Percentiles rank a stretch among this genome's conserved stretches.
phyloP scores from a whole-genome alignment of 2,329 filamentous ascomycete species.

The Stagonosporopsis vannaccii region DNA sequence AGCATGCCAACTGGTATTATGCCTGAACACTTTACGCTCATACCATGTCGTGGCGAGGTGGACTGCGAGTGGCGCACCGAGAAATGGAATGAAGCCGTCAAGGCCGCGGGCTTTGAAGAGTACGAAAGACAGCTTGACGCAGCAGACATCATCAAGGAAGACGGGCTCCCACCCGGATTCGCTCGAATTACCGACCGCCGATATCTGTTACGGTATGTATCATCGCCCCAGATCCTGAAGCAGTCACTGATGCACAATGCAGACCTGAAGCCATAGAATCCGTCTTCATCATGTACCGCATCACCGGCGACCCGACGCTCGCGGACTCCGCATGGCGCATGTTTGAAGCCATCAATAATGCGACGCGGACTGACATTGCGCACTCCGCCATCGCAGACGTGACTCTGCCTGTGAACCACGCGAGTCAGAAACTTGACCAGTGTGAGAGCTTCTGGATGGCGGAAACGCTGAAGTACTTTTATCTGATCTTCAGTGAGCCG shows the following conservation, averaged over 20 bases:
- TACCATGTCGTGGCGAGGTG: slow-evolving; percentile 52
- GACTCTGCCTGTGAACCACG: slow-evolving; percentile 44
- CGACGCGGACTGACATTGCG: slow-evolving; percentile 70
- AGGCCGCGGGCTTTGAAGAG: slow-evolving; percentile 22
- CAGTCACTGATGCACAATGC: too few species aligned
- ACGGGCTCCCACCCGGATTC: slow-evolving; percentile 53
- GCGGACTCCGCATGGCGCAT: slow-evolving; percentile 87
- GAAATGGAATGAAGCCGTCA: slow-evolving; percentile 52
- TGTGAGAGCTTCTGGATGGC: slow-evolving; percentile 84
- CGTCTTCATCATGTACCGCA: slow-evolving; percentile 89
- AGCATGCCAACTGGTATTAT: slow-evolving; percentile 60
- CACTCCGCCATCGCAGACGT: slow-evolving; percentile 76
- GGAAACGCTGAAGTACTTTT: slow-evolving; percentile 94
- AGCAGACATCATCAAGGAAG: slow-evolving; percentile 45
- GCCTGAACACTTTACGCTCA: slow-evolving; percentile 58
- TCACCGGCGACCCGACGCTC: slow-evolving; percentile 78
- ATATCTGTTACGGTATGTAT: slow-evolving; percentile 51
- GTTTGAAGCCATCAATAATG: slow-evolving; percentile 74
- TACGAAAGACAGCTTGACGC: slow-evolving; percentile 26
- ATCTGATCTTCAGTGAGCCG: slow-evolving; percentile 77
- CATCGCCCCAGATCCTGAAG: too few species aligned
- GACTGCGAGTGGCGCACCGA: slow-evolving; percentile 55
- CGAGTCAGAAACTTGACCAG: slow-evolving; percentile 40
- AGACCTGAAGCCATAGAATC: slow-evolving; percentile 88
- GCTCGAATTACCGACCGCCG: slow-evolving; percentile 46